Evolutionary conservation across 1,284 basidiomycete species (phyloP), one percentile per base, ranked within the genome.

Genomic region (Erythrobasidium hasegawianum): DNA sequence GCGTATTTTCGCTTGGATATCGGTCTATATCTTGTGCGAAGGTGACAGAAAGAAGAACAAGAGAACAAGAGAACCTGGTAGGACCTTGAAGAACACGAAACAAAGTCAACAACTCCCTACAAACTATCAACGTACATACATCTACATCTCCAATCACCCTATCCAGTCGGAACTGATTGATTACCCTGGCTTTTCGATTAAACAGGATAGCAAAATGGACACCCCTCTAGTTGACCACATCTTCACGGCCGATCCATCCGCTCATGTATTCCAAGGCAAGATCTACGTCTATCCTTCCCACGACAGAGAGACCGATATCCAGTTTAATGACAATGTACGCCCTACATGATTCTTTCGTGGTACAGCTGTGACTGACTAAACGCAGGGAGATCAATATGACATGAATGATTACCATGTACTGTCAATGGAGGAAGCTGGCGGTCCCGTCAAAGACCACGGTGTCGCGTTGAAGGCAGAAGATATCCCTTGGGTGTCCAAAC

Each of bases 371-470:
- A n/a, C n/a, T n/a, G n/a, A n/a, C n/a, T n/a, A n/a, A n/a, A n/a
- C n/a, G n/a, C n/a, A 72, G 52, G 75, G 75, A 7, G 73, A 73
- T 67, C 74, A 75, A 59, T 76, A 75, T 64, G 75, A 74, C 65
- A 76, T 76, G 75, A 68, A 53, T 27, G 75, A 76, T 67, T 76
- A 75, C 68, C 75, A 76, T 27, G 73, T 76, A 10, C 55, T 76
- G 18, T 72, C 71, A 4, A 71, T 76, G 70, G 71, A 71, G 61
- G 49, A 54, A 4, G 57, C 70, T 26, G 73, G 71, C 16, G 74
- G 67, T 13, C 57, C 68, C 13, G 74, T 75, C 26, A 73, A 68
- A 18, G 75, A 76, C 67, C 74, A 75, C 64, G 75, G 75, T 10
- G 68, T 76, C 16, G 74, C 68, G 22, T 55, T 76, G 24, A 60